phyloP scores from a whole-genome alignment of 208 protist genomes.

The Acanthamoeba culbertsoni region DNA sequence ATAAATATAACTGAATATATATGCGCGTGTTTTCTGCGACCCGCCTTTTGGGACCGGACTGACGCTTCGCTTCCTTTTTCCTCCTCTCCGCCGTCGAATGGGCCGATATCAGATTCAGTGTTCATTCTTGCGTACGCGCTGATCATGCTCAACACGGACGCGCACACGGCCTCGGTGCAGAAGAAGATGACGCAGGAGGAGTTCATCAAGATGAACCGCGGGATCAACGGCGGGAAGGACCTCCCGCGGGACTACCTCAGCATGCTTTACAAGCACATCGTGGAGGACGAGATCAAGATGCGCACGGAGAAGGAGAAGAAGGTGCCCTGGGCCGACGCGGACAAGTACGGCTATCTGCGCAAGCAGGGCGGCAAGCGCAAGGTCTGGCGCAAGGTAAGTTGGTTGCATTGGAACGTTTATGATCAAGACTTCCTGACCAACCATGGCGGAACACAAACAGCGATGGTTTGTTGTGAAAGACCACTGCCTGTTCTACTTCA shows the following conservation, averaged over 20 bases:
- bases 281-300: conserved; percentile 28
- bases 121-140: conserved; percentile 92
- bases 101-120: conserved; percentile 76
- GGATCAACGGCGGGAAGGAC: conserved; percentile 15
- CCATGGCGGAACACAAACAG: background rate
- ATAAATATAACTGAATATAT: too few relatives aligned
- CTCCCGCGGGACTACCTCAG: background rate
- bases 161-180: conserved; percentile 94
- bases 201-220: conserved; percentile 81
- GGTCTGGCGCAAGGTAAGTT: background rate
- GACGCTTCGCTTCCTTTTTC: too few relatives aligned
- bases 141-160: conserved; percentile 97
- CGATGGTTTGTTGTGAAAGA: conserved; percentile 13
- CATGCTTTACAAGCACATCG: background rate
- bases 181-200: conserved; percentile 90
- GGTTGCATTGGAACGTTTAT: background rate
- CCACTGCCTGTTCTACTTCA: conserved; percentile 38
- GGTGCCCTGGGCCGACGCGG: background rate
- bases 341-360: background rate
- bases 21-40: too few relatives aligned
- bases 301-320: background rate
- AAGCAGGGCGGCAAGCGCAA: conserved; percentile 1
- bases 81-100: background rate
- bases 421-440: background rate
- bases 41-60: too few relatives aligned